A percentile compares a stretch with the other conserved stretches of the same genome.
phyloP scores from a whole-genome alignment of 768 basidiomycete genomes.

The Pleurotus ostreatus region DNA sequence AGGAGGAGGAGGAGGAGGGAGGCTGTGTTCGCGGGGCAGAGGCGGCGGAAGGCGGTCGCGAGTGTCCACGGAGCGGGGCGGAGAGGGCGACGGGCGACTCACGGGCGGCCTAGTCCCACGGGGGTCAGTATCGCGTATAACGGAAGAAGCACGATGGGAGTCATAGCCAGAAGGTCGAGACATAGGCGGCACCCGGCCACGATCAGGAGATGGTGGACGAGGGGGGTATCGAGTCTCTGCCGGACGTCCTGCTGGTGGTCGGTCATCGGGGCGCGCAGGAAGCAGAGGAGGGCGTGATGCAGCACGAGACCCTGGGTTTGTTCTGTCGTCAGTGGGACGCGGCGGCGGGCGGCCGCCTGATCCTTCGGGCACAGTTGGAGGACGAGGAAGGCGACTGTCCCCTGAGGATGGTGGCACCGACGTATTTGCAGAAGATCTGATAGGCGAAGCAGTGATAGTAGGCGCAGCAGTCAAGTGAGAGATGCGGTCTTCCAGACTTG shows the following conservation, averaged over 20 bases:
- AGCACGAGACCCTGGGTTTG: neutral
- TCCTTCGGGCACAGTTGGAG: slow-evolving; percentile 13
- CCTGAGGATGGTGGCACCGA: neutral
- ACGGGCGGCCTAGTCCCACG: slow-evolving; percentile 5
- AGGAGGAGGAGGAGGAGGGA: slow-evolving; percentile 20
- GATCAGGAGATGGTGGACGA: slow-evolving; percentile 6
- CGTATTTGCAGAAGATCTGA: slow-evolving; percentile 9
- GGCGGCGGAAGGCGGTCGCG: slow-evolving; percentile 23
- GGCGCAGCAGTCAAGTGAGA: slow-evolving; percentile 25
- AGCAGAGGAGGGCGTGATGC: slow-evolving; percentile 12
- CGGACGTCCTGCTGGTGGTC: slow-evolving; percentile 11
- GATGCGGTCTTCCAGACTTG: slow-evolving; percentile 38
- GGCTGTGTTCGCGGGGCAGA: slow-evolving; percentile 19
- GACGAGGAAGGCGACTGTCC: neutral
- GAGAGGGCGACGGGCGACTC: neutral
- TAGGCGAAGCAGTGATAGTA: slow-evolving; percentile 14
- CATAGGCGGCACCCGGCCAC: neutral
- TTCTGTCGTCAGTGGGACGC: slow-evolving; percentile 11
- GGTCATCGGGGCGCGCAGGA: slow-evolving; percentile 17
- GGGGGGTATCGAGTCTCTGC: slow-evolving; percentile 3
- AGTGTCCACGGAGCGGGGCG: slow-evolving; percentile 20
- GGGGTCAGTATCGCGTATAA: slow-evolving; percentile 10
- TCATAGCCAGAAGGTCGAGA: slow-evolving; percentile 9
- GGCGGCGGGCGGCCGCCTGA: slow-evolving; percentile 13
- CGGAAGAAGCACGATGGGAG: slow-evolving; percentile 8